These are phyloP conservation scores for Babesia bigemina DNA, from an alignment of 169 alveolate species.

Conservation along the genomic window DNA sequence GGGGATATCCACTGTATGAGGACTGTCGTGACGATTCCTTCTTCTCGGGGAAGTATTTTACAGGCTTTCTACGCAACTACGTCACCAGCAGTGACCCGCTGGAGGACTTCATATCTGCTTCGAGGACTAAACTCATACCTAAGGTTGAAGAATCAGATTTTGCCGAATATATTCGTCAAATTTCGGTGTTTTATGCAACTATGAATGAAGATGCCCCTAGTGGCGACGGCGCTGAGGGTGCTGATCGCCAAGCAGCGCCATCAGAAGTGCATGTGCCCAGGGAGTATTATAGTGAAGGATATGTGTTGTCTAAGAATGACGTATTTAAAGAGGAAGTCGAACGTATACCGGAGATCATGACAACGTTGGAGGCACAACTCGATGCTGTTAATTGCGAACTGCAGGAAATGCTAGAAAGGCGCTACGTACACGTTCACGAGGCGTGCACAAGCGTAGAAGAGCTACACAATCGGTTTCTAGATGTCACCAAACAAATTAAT, in stretches of 20 bases:
- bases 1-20: slow-evolving; percentile 58
- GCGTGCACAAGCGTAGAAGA: slow-evolving; percentile 58
- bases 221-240: background rate
- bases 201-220: slow-evolving; percentile 3
- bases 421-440: slow-evolving; percentile 49
- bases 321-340: slow-evolving; percentile 45
- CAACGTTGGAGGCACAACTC: slow-evolving; percentile 52
- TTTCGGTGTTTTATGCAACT: slow-evolving; percentile 18
- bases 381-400: slow-evolving; percentile 43
- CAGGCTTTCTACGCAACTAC: slow-evolving; percentile 20
- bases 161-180: slow-evolving; percentile 42
- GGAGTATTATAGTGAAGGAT: slow-evolving; percentile 57
- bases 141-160: slow-evolving; percentile 64
- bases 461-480: slow-evolving; percentile 34
- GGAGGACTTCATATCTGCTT: slow-evolving; percentile 7
- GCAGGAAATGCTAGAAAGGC: slow-evolving; percentile 61
- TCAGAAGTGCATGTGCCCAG: slow-evolving; percentile 19
- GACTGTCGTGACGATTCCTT: slow-evolving; percentile 12
- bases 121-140: slow-evolving; percentile 32
- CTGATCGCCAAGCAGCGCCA: slow-evolving; percentile 3
- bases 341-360: slow-evolving; percentile 37
- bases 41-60: slow-evolving; percentile 36
- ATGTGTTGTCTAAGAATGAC: slow-evolving; percentile 22
- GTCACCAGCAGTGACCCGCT: slow-evolving; percentile 15
- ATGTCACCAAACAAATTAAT: slow-evolving; percentile 31